These are phyloP conservation scores for Xylariaceae sp. DNA, from an alignment of 2,329 filamentous ascomycete species.

Conservation along the genomic window DNA sequence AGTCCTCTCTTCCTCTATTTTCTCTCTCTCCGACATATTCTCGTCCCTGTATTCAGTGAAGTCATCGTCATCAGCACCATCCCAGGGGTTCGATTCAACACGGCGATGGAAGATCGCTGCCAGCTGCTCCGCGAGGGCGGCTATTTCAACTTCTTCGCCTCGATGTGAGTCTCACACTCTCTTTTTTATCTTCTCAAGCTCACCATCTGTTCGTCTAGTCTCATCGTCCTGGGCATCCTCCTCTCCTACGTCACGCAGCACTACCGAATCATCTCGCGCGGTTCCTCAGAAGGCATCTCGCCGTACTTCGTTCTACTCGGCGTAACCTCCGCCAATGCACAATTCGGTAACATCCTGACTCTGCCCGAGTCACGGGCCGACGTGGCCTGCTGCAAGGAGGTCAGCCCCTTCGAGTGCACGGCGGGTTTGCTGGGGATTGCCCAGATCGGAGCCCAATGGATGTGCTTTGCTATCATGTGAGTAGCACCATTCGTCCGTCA, in stretches of 20 bases:
- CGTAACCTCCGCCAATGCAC: constrained; percentile 79
- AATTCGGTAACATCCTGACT: constrained; percentile 87
- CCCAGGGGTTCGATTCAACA: constrained; percentile 29
- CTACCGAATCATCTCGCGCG: constrained; percentile 77
- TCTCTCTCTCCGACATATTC: neutral
- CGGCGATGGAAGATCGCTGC: constrained; percentile 38
- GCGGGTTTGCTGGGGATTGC: constrained; percentile 82
- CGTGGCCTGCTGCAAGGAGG: constrained; percentile 77
- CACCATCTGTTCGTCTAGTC: constrained; percentile 34
- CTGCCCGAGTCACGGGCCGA: constrained; percentile 78
- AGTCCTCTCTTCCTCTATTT: neutral
- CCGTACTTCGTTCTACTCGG: constrained; percentile 95
- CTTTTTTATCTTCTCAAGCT: constrained; percentile 14
- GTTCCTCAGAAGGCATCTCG: constrained; percentile 88
- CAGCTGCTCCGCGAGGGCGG: constrained; percentile 48
- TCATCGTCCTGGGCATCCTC: constrained; percentile 83
- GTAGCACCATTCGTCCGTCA: constrained; percentile 30
- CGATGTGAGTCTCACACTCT: constrained; percentile 41
- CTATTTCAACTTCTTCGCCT: constrained; percentile 51
- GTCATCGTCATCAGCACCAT: neutral
- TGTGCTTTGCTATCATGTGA: constrained; percentile 87
- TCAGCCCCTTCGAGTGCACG: constrained; percentile 76
- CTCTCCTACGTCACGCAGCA: constrained; percentile 95
- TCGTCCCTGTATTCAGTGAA: neutral
- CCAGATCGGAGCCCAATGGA: constrained; percentile 88